Percentiles rank a stretch among this genome's conserved stretches.
Conservation (phyloP, 306 rosid genomes). For the Purshia tridentata region DNA sequence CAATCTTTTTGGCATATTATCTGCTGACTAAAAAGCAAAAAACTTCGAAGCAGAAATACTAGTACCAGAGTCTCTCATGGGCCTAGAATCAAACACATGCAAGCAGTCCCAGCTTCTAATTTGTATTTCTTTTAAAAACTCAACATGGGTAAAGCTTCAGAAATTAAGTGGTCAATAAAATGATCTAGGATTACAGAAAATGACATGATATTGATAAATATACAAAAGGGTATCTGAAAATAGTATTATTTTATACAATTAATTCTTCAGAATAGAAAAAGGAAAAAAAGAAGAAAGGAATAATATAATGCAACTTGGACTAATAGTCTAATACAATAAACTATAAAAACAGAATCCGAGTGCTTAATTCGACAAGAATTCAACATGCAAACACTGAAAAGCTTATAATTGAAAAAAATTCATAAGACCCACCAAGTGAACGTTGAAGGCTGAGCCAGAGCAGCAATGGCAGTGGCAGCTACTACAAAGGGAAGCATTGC, state of each 20-base stretch:
- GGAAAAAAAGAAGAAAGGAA: not conserved
- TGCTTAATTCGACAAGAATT: not conserved
- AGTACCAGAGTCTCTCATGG: conserved; percentile 16
- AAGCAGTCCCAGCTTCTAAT: conserved; percentile 26
- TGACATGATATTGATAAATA: not conserved
- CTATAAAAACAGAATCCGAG: conserved; percentile 4
- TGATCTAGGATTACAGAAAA: not conserved
- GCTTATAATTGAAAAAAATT: not conserved
- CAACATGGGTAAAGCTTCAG: not conserved
- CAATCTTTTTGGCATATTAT: not conserved
- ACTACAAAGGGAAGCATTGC: conserved; percentile 95
- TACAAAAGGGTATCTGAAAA: not conserved
- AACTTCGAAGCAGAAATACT: not conserved
- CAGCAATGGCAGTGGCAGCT: conserved; percentile 82
- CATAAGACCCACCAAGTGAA: conserved; percentile 67
- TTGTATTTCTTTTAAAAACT: not conserved
- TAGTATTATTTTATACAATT: not conserved
- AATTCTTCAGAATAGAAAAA: not conserved
- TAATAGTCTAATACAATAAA: not conserved
- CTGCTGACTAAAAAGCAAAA: conserved; percentile 2
- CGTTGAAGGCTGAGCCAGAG: conserved; percentile 85
- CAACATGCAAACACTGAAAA: not conserved
- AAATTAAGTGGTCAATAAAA: not conserved
- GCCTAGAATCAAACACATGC: conserved; percentile 43
- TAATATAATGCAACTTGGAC: conserved; percentile 4